Conservation (phyloP, 2,329 filamentous ascomycete genomes). For the Claviceps pusilla region DNA sequence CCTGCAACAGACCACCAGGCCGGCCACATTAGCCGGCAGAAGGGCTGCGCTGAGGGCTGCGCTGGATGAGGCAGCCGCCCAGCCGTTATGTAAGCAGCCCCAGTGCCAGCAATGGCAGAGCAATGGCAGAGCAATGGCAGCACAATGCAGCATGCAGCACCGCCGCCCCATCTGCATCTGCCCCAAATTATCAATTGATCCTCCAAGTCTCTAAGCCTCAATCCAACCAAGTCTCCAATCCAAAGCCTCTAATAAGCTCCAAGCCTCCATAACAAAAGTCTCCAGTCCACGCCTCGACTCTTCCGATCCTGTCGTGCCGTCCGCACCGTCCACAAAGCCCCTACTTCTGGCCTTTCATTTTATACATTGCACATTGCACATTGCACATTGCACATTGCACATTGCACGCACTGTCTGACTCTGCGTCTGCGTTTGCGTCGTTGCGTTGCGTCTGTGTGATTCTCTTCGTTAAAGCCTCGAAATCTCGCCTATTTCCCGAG, state of each 20-base stretch:
- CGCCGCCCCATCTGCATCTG: neutral
- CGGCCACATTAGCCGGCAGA: neutral
- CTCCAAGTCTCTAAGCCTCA: neutral
- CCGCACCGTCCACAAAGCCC: neutral
- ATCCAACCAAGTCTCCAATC: no score
- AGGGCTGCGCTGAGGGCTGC: neutral
- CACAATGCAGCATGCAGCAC: neutral
- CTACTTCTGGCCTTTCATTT: neutral
- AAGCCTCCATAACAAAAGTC: no score
- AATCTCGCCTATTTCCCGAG: neutral
- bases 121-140: neutral
- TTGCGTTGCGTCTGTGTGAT: no score
- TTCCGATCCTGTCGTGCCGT: neutral
- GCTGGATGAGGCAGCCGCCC: no score
- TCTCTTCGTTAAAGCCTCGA: neutral
- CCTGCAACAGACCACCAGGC: neutral
- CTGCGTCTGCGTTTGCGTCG: no score
- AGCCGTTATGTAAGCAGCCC: constrained; percentile 6
- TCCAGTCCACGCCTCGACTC: neutral
- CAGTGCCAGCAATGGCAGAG: neutral
- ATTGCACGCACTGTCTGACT: no score
- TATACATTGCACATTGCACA: neutral
- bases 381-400: no score
- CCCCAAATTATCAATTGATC: neutral
- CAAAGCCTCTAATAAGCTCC: no score